These are phyloP conservation scores for Prunus mongolica DNA, from an alignment of 306 rosid species.

Conservation along the genomic window DNA sequence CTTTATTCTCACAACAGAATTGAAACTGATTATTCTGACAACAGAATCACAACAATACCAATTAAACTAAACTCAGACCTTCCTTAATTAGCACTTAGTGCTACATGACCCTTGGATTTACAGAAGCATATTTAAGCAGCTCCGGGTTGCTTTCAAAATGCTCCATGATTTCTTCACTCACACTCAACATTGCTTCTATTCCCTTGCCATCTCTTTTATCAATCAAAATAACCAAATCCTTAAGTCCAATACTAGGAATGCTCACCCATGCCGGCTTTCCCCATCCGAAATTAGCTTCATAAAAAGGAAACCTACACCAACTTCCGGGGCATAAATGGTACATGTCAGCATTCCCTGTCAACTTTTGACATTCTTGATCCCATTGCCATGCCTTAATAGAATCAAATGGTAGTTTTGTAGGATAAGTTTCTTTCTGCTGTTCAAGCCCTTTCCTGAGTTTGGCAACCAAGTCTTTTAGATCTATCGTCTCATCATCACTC, in stretches of 20 bases:
- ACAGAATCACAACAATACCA: too few relatives aligned
- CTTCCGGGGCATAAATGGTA: too few relatives aligned
- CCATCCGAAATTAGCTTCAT: slow-evolving; percentile 1
- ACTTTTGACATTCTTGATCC: too few relatives aligned
- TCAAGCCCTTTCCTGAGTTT: background rate
- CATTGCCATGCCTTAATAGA: too few relatives aligned
- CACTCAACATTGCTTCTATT: background rate
- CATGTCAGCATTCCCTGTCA: too few relatives aligned
- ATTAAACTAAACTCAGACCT: too few relatives aligned
- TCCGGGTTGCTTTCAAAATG: background rate
- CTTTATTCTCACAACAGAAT: too few relatives aligned
- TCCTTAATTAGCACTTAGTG: too few relatives aligned
- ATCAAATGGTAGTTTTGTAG: too few relatives aligned
- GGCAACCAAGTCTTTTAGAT: background rate
- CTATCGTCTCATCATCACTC: background rate
- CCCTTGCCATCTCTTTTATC: background rate
- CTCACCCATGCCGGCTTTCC: background rate
- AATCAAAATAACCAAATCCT: background rate
- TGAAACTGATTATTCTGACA: too few relatives aligned
- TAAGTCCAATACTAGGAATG: background rate
- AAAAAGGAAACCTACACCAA: background rate
- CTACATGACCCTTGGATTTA: background rate
- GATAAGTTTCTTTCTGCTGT: background rate
- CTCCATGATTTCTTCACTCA: background rate
- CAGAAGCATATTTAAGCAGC: background rate